Base-by-base conservation (phyloP, 2,329 filamentous ascomycete genomes). In the Sporothrix dimorphospora region DNA sequence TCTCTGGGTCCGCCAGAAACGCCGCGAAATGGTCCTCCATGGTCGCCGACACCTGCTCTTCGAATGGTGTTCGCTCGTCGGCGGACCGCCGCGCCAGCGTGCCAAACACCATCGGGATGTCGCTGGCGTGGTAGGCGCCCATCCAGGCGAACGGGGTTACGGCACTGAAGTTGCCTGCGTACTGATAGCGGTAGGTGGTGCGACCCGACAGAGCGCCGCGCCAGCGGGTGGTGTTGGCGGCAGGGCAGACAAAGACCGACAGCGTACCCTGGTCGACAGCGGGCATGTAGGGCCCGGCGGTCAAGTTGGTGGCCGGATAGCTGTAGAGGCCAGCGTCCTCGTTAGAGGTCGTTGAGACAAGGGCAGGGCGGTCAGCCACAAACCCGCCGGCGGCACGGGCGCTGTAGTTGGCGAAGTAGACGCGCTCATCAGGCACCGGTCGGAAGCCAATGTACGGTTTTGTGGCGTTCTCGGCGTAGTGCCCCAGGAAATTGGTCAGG, bases 121-220 rank as follows among this genome's bases (percentile, higher is more conserved):
- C 53, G 24, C 53, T 55, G 12, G 53, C 53, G 24, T 55, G 53
- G 12, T 55, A 55, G 12, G 53, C 53, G 11, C 53, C 53, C 53
- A 55, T 55, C 53, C 53, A 55, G 24, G 53, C 6, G 7, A 55
- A 68, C 27, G 81, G 81, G 7, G 80, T 81, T 16, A 83, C 73
- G 69, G 81, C 81, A 21, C 77, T 78, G 71, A 81, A 83, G 71
- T 82, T 83, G 5, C 82, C 82, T 7, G 79, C 78, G 63, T 83
- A 83, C 68, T 82, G 78, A 73, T 83, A 83, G 24, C 81, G 79
- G 72, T 82, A 83, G 0, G 81, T 83, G 47, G 74, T 79, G 66
- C 77, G 61, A 9, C 72, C 71, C 16, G 63, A 9, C 9, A 55
- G 66, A 40, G 27, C 8, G 0, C 72, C 70, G 38, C 76, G 69